Evolutionary conservation across 2,329 filamentous ascomycete genomes (phyloP).

Genomic region (Xylariales sp.): DNA sequence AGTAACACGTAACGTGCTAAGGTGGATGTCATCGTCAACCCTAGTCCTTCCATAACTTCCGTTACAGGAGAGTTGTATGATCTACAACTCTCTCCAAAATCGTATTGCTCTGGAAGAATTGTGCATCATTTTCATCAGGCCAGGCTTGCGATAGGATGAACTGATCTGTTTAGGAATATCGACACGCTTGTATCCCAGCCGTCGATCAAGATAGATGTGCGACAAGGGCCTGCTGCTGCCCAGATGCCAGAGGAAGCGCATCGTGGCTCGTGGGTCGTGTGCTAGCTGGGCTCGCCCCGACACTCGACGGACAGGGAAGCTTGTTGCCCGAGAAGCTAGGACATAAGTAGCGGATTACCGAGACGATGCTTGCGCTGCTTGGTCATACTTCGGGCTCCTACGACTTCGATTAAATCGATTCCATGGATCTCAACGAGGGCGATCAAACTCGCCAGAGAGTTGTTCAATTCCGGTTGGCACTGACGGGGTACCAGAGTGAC

Average conservation of each 20-base stretch:
- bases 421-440: not conserved
- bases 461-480: not conserved
- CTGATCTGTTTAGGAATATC: not conserved
- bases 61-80: slow-evolving; percentile 5
- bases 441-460: not conserved
- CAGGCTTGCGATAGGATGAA: slow-evolving; percentile 9
- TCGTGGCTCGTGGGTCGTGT: too few relatives aligned
- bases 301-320: too few relatives aligned
- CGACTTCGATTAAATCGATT: not conserved
- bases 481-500: slow-evolving; percentile 1
- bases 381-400: too few relatives aligned
- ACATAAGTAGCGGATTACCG: too few relatives aligned
- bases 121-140: not conserved
- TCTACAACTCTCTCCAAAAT: slow-evolving; percentile 4
- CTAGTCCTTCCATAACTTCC: too few relatives aligned
- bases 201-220: slow-evolving; percentile 11
- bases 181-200: slow-evolving; percentile 4
- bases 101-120: slow-evolving; percentile 7
- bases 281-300: too few relatives aligned
- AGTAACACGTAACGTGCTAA: too few relatives aligned
- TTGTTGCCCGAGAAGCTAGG: too few relatives aligned
- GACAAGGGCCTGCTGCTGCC: slow-evolving; percentile 9
- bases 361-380: too few relatives aligned
- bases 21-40: too few relatives aligned
- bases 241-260: too few relatives aligned